Conservation (phyloP, 1,139 yeast genomes). For the Magnusiomyces suaveolens region DNA sequence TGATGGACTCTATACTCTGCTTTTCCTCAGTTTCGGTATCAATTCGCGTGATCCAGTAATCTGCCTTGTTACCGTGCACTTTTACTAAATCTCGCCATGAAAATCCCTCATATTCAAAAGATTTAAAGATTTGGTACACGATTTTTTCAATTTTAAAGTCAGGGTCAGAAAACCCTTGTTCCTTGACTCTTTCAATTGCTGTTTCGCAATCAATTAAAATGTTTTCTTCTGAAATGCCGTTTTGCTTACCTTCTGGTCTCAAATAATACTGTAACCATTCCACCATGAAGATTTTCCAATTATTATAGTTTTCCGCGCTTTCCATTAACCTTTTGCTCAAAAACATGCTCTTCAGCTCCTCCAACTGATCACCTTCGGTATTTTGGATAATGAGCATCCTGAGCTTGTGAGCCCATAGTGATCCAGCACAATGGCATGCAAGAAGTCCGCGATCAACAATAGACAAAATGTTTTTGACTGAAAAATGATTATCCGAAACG, state of each 20-base stretch:
- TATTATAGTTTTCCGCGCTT: conserved; percentile 20
- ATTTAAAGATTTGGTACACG: conserved; percentile 10
- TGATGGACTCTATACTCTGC: conserved; percentile 24
- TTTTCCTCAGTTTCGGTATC: conserved; percentile 21
- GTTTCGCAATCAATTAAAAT: conserved; percentile 4
- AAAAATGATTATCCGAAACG: conserved; percentile 6
- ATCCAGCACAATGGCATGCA: conserved; percentile 25
- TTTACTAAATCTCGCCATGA: conserved; percentile 30
- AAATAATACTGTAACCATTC: conserved; percentile 28
- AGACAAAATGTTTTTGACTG: conserved; percentile 5
- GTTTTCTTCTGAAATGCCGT: conserved; percentile 3
- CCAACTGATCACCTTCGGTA: conserved; percentile 12
- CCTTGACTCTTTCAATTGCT: conserved; percentile 7
- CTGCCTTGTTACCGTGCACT: conserved; percentile 33
- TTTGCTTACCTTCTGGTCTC: conserved; percentile 3
- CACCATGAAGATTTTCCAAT: conserved; percentile 35
- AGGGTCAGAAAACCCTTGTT: conserved; percentile 12
- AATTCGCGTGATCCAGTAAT: conserved; percentile 42
- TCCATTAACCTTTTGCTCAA: conserved; percentile 13
- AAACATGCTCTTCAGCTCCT: conserved; percentile 9
- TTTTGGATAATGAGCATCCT: conserved; percentile 17
- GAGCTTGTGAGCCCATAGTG: conserved; percentile 23
- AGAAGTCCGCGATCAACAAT: conserved; percentile 21
- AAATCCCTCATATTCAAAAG: conserved; percentile 5
- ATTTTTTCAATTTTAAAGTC: conserved; percentile 16